phyloP scores from a whole-genome alignment of 169 alveolate genomes.

The Cryptosporidium bovis region DNA sequence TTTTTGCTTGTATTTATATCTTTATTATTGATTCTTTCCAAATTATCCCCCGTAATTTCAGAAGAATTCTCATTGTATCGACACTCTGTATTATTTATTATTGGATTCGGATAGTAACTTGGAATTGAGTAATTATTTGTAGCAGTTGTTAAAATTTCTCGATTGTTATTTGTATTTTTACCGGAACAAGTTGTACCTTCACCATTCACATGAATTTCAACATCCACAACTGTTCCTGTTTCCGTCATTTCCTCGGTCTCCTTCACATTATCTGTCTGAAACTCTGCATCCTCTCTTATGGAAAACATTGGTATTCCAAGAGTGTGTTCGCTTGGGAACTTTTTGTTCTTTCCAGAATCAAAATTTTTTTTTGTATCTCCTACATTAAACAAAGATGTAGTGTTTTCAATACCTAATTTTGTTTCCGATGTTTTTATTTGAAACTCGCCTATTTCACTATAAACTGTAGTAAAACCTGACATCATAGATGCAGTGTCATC shows the following conservation, averaged over 20 bases:
- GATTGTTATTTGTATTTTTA: neutral
- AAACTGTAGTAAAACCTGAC: conserved; percentile 65
- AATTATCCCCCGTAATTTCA: neutral
- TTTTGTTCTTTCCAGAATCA: neutral
- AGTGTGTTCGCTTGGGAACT: conserved; percentile 5
- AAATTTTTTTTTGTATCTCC: neutral
- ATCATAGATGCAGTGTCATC: conserved; percentile 74
- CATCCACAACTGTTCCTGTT: conserved; percentile 48
- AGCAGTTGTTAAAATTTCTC: neutral
- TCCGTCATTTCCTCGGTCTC: conserved; percentile 66
- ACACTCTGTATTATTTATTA: neutral
- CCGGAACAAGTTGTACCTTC: neutral
- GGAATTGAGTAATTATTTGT: neutral
- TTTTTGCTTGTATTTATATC: neutral
- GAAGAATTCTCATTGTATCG: neutral
- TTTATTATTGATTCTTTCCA: neutral
- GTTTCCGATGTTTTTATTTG: neutral
- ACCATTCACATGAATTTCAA: conserved; percentile 5
- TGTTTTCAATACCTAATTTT: neutral
- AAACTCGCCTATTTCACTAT: conserved; percentile 8
- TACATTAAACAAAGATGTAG: neutral
- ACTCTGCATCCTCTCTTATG: conserved; percentile 51
- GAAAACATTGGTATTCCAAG: conserved; percentile 72
- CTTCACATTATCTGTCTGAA: conserved; percentile 4
- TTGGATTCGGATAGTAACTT: conserved; percentile 58